Base-by-base conservation (phyloP, 305 asterid genomes). In the Fraxinus sp. region DNA sequence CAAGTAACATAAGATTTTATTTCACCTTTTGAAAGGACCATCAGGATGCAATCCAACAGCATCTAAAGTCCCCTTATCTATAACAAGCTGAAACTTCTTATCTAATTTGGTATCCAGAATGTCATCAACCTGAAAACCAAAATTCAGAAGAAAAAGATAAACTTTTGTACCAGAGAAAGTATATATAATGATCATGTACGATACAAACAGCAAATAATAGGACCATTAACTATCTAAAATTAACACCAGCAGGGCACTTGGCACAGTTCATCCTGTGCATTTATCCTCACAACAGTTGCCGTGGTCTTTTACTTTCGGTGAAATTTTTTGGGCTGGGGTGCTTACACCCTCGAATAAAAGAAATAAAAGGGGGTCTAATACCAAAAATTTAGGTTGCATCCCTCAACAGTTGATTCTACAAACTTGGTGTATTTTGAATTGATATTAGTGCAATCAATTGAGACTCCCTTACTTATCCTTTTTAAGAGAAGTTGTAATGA, bases 41-140 rank as follows among this genome's bases (percentile, higher is more conserved):
- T 94, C 99, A 73, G 99, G 97, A 88, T 94, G 99, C 88, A 94
- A 86, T 80, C 99, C 99, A 79, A 94, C 91, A 71, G 99, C 99
- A 88, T 96, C 99, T 77, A 96, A 90, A 22, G 99, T 94, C 35
- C 99, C 99, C 84, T 96, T 96, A 84, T 96, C 99, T 41, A 92
- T 85, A 71, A 96, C 94, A 86, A 96, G 97, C 91, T 90, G 92
- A 91, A 93, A 96, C 89, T 85, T 91, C 80, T 86, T 88, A 78
- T 96, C 97, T 83, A 96, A 81, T 88, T 92, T 96, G 44, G 99
- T 89, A 46, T 96, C 99, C 78, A 96, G 97, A 84, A 94, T 81
- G 84, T 96, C 98, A 83, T 96, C 98, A 82, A 91, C 99, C 99
- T 96, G 90, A 79, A 85, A 79, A 85, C 46, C 87, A 85, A 57